Evolutionary conservation across 2,329 filamentous ascomycete genomes (phyloP), one percentile per base, ranked within the genome.

Genomic region (Plectosphaerella cucumerina): DNA sequence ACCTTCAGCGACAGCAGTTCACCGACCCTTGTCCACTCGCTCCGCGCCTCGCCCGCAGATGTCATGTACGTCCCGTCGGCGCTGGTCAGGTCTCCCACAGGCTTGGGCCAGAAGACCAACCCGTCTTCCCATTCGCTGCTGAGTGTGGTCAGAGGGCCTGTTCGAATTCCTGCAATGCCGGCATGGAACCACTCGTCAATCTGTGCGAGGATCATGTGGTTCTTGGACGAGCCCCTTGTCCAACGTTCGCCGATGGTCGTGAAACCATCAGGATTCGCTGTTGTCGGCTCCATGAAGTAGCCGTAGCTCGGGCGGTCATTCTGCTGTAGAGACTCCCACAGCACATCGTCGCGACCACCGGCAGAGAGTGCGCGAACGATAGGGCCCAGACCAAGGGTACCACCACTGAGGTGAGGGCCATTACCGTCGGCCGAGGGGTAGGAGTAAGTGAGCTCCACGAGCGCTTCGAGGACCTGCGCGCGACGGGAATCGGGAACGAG

Each of bases 161-260:
- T 41, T 15, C 15, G n/a, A 33, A 52, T 52, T 9, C 50, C 50
- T 20, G 50, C 50, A 10, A 52, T 17, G 20, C 37, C 37, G 5
- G 50, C 50, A 21, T 52, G 50, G 37, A 52, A 49, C 50, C 50
- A 52, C 42, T 52, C 50, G 39, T 52, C 50, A 21, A 52, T 45
- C 50, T 52, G 50, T 31, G 50, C 50, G 22, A 52, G 50, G 6
- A 52, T 52, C 50, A 52, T 52, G 50, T 52, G 50, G 41, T 52
- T 52, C 50, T 49, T 49, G 10, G 50, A 52, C 12, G 26, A 41
- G 22, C 46, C 15, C 14, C 46, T 46, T 3, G 37, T 47, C 50
- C 50, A 52, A 4, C 34, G 35, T 17, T 52, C 47, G 15, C 50
- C 50, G 15, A 52, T 48, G 4, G 50, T 52, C 31, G 50, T 52